phyloP scores from a whole-genome alignment of 495 filamentous ascomycete species.

The Chaetomium cochliodes region DNA sequence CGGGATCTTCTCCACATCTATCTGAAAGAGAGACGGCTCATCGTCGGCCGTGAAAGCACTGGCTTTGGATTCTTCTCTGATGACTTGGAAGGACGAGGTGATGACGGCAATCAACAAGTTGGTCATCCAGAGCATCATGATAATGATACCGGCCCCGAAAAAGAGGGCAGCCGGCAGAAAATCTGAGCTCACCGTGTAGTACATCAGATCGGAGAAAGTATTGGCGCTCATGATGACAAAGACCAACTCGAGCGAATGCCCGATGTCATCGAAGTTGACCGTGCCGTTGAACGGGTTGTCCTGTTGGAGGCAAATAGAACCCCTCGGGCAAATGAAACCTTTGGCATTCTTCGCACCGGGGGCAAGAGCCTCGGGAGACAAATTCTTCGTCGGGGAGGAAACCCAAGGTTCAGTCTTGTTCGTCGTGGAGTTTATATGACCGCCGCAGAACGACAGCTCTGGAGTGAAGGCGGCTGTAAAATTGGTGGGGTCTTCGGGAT shows the following conservation, averaged over 20 bases:
- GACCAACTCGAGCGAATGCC: constrained; percentile 88
- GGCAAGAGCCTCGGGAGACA: constrained; percentile 23
- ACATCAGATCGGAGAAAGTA: constrained; percentile 91
- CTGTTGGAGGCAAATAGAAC: constrained; percentile 78
- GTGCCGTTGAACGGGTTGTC: constrained; percentile 81
- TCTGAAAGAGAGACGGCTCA: constrained; percentile 40
- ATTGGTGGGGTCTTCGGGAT: constrained; percentile 53
- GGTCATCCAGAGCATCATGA: constrained; percentile 94
- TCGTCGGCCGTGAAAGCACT: constrained; percentile 87
- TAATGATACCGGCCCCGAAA: constrained; percentile 82
- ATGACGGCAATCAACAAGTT: constrained; percentile 98
- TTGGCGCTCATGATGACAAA: constrained; percentile 99
- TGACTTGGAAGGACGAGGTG: constrained; percentile 97
- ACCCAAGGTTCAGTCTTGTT: constrained; percentile 66
- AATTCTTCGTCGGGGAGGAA: constrained; percentile 24
- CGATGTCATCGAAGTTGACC: constrained; percentile 91
- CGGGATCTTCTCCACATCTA: constrained; percentile 47
- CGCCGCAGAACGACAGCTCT: constrained; percentile 78
- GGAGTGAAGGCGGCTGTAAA: constrained; percentile 50
- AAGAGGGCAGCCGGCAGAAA: constrained; percentile 82
- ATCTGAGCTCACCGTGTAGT: constrained; percentile 87
- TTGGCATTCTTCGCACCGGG: constrained; percentile 58
- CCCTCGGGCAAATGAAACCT: constrained; percentile 84
- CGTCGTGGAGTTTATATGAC: constrained; percentile 63
- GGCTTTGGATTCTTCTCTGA: constrained; percentile 89